Percentiles rank a stretch among this genome's conserved stretches.
Evolutionary conservation across 805 yeast species (phyloP).

Genomic region (Candida montana): DNA sequence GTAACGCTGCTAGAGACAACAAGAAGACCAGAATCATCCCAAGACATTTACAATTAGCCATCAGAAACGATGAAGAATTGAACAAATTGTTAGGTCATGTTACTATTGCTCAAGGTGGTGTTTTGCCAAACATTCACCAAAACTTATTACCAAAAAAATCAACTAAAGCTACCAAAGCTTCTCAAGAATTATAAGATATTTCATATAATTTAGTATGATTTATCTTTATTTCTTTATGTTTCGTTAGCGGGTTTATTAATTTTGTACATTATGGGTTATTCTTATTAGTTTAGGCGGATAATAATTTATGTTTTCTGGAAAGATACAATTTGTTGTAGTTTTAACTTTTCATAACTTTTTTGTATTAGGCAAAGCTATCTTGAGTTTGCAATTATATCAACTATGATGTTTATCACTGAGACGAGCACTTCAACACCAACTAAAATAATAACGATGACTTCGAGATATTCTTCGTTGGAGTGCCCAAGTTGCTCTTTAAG

Average conservation of each 20-base stretch:
- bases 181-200: constrained; percentile 47
- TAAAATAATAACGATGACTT: constrained; percentile 81
- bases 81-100: constrained; percentile 91
- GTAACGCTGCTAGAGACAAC: constrained; percentile 95
- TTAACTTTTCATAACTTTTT: background rate
- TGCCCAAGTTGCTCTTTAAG: constrained; percentile 95
- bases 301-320: constrained; percentile 16
- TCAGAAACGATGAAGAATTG: constrained; percentile 97
- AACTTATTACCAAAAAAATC: constrained; percentile 82
- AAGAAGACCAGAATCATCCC: constrained; percentile 97
- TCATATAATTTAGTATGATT: constrained; percentile 6
- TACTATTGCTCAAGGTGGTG: constrained; percentile 98
- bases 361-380: constrained; percentile 3
- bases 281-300: constrained; percentile 18
- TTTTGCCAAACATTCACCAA: constrained; percentile 76
- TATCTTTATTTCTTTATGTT: constrained; percentile 9
- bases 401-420: constrained; percentile 73
- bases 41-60: constrained; percentile 93
- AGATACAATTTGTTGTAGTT: background rate
- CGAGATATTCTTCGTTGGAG: constrained; percentile 87
- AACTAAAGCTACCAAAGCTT: constrained; percentile 50
- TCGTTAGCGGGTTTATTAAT: constrained; percentile 13
- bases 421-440: constrained; percentile 92
- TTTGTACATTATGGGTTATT: constrained; percentile 20
- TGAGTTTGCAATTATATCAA: constrained; percentile 42